Evolutionary conservation across 495 filamentous ascomycete species (phyloP), one percentile per base, ranked within the genome.

Genomic region (Aspergillus mulundensis): DNA sequence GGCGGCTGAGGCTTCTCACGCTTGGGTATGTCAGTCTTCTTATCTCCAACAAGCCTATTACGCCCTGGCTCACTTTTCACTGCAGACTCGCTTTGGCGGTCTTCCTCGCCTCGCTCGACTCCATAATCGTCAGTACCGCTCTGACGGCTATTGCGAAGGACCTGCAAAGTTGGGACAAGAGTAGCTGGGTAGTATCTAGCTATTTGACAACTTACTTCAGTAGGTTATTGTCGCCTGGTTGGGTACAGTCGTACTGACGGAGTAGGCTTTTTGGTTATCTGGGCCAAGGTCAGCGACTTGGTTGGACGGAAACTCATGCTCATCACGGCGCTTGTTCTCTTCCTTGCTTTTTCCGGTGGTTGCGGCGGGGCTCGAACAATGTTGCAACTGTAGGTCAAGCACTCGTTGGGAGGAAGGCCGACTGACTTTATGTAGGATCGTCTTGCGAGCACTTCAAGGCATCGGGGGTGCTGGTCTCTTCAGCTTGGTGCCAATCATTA

Each of bases 61-160:
- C n/a, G n/a, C n/a, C n/a, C n/a, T n/a, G n/a, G n/a, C n/a, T n/a
- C n/a, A 28, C 25, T 4, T 3, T 8, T 4, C 3, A 28, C 25
- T 28, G 32, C 7, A 36, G 32, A 36, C 32, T 36, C 12, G 32
- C 32, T 14, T 6, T 36, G 2, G 32, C 6, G 5, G 11, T 36
- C 5, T 83, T 84, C 64, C 72, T 85, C 23, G 76, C 80, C 5
- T 77, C 80, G 0, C 72, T 85, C 38, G 79, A 83, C 55, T 75
- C 70, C 15, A 76, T 75, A 20, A 79, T 82, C 41, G 69, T 82
- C 39, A 71, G 72, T 8, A 82, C 79, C 1, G 75, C 79, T 8
- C 66, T 82, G 1, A 70, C 71, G 5, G 72, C 66, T 1, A 77
- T 80, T 11, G 48, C 60, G 12, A 54, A 60, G 19, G 62, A 61